Evolutionary conservation across 2,329 filamentous ascomycete genomes (phyloP).

Genomic region (Penicillium sp.): DNA sequence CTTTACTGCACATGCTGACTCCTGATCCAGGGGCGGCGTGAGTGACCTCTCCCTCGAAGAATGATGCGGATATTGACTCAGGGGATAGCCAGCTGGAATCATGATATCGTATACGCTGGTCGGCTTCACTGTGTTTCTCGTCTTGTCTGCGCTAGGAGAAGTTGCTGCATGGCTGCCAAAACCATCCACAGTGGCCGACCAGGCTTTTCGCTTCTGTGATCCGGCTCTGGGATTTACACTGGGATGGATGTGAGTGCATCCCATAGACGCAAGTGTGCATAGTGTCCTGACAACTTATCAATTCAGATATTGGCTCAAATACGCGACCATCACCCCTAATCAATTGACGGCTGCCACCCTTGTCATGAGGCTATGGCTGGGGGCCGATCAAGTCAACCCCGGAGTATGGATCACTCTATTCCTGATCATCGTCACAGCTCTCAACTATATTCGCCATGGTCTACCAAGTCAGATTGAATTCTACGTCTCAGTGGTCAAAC

Average conservation of each 20-base stretch:
- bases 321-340: conserved; percentile 82
- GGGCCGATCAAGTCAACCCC: conserved; percentile 65
- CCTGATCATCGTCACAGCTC: conserved; percentile 60
- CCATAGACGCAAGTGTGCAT: too few relatives aligned
- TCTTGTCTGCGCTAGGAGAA: conserved; percentile 76
- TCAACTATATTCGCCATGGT: conserved; percentile 68
- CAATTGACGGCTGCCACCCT: conserved; percentile 76
- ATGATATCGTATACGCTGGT: conserved; percentile 42
- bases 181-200: conserved; percentile 74
- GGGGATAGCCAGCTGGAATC: conserved; percentile 34
- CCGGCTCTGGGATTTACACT: conserved; percentile 77
- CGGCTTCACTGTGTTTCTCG: conserved; percentile 65
- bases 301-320: conserved; percentile 64
- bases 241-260: conserved; percentile 61
- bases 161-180: conserved; percentile 81
- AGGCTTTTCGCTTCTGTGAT: conserved; percentile 76
- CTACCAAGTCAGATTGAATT: conserved; percentile 68
- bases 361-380: conserved; percentile 76
- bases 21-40: conserved; percentile 31
- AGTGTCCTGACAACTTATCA: neutral
- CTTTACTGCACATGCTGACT: conserved; percentile 8
- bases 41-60: conserved; percentile 8
- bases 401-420: conserved; percentile 76
- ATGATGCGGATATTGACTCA: conserved; percentile 1
- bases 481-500: conserved; percentile 62